Evolutionary conservation across 176 grass and related monocot genomes (phyloP), one percentile per base, ranked within the genome.

Genomic region (Eleusine coracana): DNA sequence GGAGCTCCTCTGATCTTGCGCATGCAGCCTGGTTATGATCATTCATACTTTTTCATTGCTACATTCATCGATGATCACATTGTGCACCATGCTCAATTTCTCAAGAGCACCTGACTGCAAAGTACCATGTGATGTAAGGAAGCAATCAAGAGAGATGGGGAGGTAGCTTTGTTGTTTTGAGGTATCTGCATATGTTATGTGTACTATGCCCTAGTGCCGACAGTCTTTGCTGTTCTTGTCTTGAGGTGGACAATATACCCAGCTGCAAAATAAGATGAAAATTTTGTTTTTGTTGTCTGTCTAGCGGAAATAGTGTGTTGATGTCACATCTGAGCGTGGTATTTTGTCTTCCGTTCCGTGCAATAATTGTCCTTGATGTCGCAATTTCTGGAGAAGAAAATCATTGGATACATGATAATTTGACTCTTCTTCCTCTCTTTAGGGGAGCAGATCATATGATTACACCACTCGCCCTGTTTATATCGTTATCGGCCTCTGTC

Each of bases 1-100:
- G 87, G 90, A 15, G 85, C 73, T 74, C 71, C 97, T 34, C 44
- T 99, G 65, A 75, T 21, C 9, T 79, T 99, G 66, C 91, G 91
- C 36, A 92, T 94, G 93, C 97, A 92, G 10, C 87, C 93, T 14
- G 93, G 91, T 55, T 99, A 99, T 7, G 97, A 99, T 81, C 97
- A 99, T 74, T 99, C 96, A 6, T 99, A 92, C 67, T 96, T 66
- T 39, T 99, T 96, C 83, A 92, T 99, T n/a, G 82, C 87, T 8
- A 96, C 91, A 36, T 99, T 99, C 70, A 36, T 99, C 2, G 93
- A 93, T 14, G 93, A 94, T 63, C 93, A 99, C 85, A 99, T 99
- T 64, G 84, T 87, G 2, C 91, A 92, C 85, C 96, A 99, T 66
- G 93, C 96, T 7, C 66, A 87, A 76, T 87, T 85, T 81, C 96